phyloP scores from a whole-genome alignment of 2,329 filamentous ascomycete species.

The Arthrobotrys iridis region DNA sequence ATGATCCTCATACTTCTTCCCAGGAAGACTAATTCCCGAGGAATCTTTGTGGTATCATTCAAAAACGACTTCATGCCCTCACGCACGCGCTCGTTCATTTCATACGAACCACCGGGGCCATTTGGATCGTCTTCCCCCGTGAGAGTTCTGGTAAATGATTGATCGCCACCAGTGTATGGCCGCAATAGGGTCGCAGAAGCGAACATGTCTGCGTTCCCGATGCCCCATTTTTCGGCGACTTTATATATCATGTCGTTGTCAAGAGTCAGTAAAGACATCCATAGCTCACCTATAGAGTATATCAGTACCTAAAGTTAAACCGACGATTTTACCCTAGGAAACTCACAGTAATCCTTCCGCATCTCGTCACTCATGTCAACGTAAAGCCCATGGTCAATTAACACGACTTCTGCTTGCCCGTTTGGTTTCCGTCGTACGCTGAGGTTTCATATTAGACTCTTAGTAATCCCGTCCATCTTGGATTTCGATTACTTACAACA shows the following conservation, averaged over 20 bases:
- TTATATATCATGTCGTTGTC: conserved; percentile 81
- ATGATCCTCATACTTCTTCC: conserved; percentile 92
- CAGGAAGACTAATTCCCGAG: conserved; percentile 90
- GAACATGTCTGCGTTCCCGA: conserved; percentile 88
- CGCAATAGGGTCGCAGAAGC: conserved; percentile 88
- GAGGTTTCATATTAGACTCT: background rate
- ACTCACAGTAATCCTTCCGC: conserved; percentile 78
- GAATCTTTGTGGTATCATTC: conserved; percentile 86
- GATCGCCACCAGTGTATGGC: conserved; percentile 86
- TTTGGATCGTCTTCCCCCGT: conserved; percentile 65
- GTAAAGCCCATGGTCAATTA: conserved; percentile 97
- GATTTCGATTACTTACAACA: conserved; percentile 69
- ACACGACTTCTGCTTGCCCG: conserved; percentile 79
- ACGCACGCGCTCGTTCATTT: conserved; percentile 79
- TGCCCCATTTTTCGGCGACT: conserved; percentile 83
- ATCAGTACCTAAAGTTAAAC: background rate
- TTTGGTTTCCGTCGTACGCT: conserved; percentile 79
- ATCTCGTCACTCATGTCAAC: conserved; percentile 87
- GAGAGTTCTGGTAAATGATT: conserved; percentile 53
- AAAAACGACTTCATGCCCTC: conserved; percentile 81
- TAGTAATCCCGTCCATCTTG: background rate
- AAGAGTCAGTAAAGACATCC: conserved; percentile 92
- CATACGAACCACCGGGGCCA: conserved; percentile 71
- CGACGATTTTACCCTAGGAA: background rate
- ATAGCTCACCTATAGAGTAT: conserved; percentile 69